Base-by-base conservation (phyloP, 1,139 yeast species). In the Nadsonia commutata region DNA sequence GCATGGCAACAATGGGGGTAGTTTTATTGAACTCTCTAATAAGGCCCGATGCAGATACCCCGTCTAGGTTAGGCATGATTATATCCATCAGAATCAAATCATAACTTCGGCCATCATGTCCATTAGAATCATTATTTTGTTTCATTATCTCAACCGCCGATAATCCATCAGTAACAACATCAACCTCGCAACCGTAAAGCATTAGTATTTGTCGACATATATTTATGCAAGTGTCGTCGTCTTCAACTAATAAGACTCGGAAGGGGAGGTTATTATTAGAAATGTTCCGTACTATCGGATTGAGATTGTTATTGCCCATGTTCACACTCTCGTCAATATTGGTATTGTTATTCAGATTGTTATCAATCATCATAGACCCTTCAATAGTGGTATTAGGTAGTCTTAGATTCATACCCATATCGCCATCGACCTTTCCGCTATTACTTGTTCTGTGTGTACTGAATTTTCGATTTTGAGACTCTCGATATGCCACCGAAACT, bases 1-100 rank as follows among this genome's bases (percentile, higher is more conserved):
- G 85, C 95, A 88, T 85, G 39, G 95, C 94, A 50, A 86, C 81
- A 49, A 88, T 83, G 4, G 96, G 96, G 0, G 95, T 84, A 46
- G 72, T 73, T 20, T 78, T 76, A 57, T 85, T 94, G 58, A 83
- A 83, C 18, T 81, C 76, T 51, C 96, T 70, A 46, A 88, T 85
- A 38, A 85, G 78, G 42, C 85, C 78, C 2, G 95, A 80, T 1
- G 95, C 95, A 1, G 94, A 80, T 6, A 95, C 94, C 40, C 97
- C 97, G 59, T 88, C 96, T 45, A 88, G 66, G 57, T 83, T 83
- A 2, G 96, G 96, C 90, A 88, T 82, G 20, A 88, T 94, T 43
- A 83, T 84, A 62, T 86, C 95, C 94, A 88, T 85, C 43, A 88
- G 65, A 1, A 88, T 94, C 47, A 86, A 65, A 59, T 86, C 95